Conservation (phyloP, 306 rosid genomes). For the Vachellia pachyceras region DNA sequence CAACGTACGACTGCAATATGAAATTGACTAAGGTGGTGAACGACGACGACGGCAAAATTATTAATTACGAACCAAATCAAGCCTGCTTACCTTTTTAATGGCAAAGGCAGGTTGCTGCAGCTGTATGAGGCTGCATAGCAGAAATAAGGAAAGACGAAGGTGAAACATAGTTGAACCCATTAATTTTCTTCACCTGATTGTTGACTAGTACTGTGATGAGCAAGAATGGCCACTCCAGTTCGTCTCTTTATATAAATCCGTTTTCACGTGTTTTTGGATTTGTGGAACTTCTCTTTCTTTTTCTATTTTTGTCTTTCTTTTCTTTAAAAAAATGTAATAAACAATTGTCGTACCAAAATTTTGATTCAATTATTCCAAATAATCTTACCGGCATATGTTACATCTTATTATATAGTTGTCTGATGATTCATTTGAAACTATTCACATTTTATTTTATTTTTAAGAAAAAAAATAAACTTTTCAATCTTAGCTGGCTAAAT, state of each 20-base stretch:
- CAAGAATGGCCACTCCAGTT: neutral
- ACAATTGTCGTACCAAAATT: too few relatives aligned
- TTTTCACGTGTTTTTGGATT: neutral
- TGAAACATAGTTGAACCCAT: neutral
- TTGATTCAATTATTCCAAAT: too few relatives aligned
- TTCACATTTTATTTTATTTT: too few relatives aligned
- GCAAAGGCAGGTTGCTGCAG: slow-evolving; percentile 6
- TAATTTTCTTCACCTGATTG: too few relatives aligned
- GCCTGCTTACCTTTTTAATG: slow-evolving; percentile 25
- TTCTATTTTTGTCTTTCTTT: too few relatives aligned
- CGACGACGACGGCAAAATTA: neutral
- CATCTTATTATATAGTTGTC: too few relatives aligned
- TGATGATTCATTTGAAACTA: too few relatives aligned
- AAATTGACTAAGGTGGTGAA: too few relatives aligned
- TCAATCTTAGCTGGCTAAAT: too few relatives aligned
- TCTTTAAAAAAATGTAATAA: too few relatives aligned
- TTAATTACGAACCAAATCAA: neutral
- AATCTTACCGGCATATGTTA: too few relatives aligned
- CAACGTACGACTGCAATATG: slow-evolving; percentile 25
- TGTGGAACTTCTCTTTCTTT: neutral
- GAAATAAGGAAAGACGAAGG: slow-evolving; percentile 8
- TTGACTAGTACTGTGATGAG: neutral
- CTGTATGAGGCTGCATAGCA: neutral
- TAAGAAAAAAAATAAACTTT: too few relatives aligned
- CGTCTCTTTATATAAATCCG: neutral